These are phyloP conservation scores for Pyricularia pennisetigena DNA, from an alignment of 2,329 filamentous ascomycete genomes.

Conservation along the genomic window DNA sequence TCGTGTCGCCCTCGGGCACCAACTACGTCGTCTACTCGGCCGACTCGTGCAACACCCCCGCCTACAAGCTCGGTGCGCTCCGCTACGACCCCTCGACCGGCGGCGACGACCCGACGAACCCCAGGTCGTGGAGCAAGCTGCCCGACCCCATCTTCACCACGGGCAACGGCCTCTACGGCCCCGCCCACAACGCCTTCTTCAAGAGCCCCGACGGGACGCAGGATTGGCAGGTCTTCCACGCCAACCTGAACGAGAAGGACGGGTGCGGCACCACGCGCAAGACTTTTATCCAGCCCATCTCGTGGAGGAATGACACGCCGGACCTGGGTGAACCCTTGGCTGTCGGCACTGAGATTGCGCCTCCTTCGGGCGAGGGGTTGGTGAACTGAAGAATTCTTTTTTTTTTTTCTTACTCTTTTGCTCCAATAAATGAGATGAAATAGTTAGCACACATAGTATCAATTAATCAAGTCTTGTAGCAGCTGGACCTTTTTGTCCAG, in stretches of 20 bases:
- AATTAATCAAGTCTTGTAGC: too few relatives aligned
- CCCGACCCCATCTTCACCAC: conserved; percentile 9
- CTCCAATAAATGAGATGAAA: too few relatives aligned
- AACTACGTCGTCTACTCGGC: conserved; percentile 12
- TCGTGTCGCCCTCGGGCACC: conserved; percentile 7
- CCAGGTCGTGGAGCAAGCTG: conserved; percentile 10
- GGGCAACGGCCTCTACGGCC: conserved; percentile 10
- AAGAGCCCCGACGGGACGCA: conserved; percentile 12
- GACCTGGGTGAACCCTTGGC: neutral
- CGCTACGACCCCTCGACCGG: conserved; percentile 4
- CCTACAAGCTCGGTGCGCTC: conserved; percentile 11
- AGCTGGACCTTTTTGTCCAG: too few relatives aligned
- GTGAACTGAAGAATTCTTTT: neutral
- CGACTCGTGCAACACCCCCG: conserved; percentile 11
- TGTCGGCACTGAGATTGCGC: neutral
- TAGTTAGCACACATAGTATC: too few relatives aligned
- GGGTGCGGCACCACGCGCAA: neutral
- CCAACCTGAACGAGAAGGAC: neutral
- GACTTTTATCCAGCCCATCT: neutral
- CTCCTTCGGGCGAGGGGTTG: neutral
- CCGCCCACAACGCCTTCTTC: conserved; percentile 13
- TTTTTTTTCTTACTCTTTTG: neutral
- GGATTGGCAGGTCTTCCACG: conserved; percentile 13
- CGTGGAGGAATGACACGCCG: neutral
- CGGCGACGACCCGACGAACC: conserved; percentile 8